These are phyloP conservation scores for Naganishia kalamii DNA, from an alignment of 768 basidiomycete species.

Conservation along the genomic window DNA sequence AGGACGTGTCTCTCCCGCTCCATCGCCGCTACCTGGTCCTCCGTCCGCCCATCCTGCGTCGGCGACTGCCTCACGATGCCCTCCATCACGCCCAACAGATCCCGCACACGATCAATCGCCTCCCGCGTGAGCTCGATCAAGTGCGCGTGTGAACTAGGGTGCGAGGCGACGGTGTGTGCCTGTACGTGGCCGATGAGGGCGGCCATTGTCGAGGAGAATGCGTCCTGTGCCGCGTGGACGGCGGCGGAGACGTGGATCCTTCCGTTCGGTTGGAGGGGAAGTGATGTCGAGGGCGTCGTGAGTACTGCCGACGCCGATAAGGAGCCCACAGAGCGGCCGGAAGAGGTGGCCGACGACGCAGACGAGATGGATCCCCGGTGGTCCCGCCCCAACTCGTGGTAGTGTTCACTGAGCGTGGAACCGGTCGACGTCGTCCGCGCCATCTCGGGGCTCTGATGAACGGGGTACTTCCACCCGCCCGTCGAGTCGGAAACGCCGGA, in stretches of 20 bases:
- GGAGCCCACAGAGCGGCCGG: neutral
- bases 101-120: constrained; percentile 87
- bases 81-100: constrained; percentile 83
- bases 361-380: constrained; percentile 11
- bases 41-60: constrained; percentile 47
- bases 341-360: constrained; percentile 7
- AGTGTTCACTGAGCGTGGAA: constrained; percentile 6
- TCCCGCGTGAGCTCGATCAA: constrained; percentile 92
- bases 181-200: constrained; percentile 97
- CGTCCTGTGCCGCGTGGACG: constrained; percentile 4
- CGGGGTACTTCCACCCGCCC: constrained; percentile 1
- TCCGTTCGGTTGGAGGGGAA: neutral
- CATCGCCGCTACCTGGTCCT: constrained; percentile 60
- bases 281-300: neutral
- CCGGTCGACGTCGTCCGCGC: neutral
- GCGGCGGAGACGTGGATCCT: neutral
- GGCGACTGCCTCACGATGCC: constrained; percentile 10
- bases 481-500: neutral
- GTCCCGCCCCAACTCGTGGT: neutral
- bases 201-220: constrained; percentile 67
- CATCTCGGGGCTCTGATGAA: neutral
- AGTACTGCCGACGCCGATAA: neutral
- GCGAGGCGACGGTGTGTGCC: constrained; percentile 78
- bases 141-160: constrained; percentile 87
- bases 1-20: constrained; percentile 68